Evolutionary conservation across 108 stramenopile species (phyloP), one percentile per base, ranked within the genome.

Genomic region (Skeletonema grethae): DNA sequence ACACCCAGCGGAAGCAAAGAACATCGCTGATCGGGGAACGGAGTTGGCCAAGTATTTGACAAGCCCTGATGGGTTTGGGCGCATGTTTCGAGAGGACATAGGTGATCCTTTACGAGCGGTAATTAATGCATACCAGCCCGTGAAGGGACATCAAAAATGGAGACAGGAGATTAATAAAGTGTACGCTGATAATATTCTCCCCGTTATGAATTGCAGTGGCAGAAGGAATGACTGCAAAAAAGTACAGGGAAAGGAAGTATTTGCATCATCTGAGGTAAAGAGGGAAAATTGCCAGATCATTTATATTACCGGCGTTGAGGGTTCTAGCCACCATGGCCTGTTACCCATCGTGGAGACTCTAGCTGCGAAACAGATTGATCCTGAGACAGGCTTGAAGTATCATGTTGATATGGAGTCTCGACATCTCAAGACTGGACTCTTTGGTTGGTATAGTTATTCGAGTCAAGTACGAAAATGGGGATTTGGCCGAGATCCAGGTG

Each of bases 221-320:
- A 32, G 60, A 22, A 53, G 2, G 50, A 9, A 6, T 9, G 50
- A 53, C n/a, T 53, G 50, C 50, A 8, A 53, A 53, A 1, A 5
- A 53, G 15, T 53, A 2, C 22, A 24, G 0, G 50, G 50, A 0
- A 16, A 53, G 9, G 16, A 24, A 22, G 50, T 22, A 22, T 53
- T 53, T 53, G 7, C 50, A 4, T 22, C 18, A 4, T 24, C 50
- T 24, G 5, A 53, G 22, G 1, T 53, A 57, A 57, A 29, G 30
- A 57, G 61, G 24, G 73, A 43, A 30, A 67, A 74, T 43, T 79
- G 77, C 29, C 77, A 79, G 58, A 62, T 79, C 18, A 67, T 79
- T 24, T 79, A 74, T 22, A 60, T 79, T 11, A 31, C 68, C 45
- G 77, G 77, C n/a, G 77, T 79, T 25, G 77, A 79, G 39, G 77